Conservation (phyloP, 768 basidiomycete genomes). For the Boletus pseudo-olivaceus region DNA sequence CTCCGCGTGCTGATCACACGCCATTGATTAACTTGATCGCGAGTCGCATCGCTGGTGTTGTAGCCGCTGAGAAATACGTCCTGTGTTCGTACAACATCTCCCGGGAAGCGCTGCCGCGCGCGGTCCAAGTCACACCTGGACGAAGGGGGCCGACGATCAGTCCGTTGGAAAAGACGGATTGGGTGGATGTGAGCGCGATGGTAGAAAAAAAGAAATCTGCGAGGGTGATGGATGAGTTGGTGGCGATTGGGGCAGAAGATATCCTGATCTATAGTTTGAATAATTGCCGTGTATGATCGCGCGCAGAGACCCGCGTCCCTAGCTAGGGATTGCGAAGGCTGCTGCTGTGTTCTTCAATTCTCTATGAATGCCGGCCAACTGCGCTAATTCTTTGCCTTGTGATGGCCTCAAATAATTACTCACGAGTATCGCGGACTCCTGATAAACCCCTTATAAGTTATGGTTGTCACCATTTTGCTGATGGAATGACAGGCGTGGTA, state of each 20-base stretch:
- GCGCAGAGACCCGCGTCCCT: background rate
- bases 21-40: conserved; percentile 77
- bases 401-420: background rate
- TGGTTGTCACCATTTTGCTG: no score
- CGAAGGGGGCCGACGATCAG: conserved; percentile 85
- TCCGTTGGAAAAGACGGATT: conserved; percentile 75
- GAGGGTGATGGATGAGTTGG: conserved; percentile 83
- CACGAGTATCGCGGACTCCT: no score
- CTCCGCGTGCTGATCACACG: conserved; percentile 59
- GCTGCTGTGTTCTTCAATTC: background rate
- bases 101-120: conserved; percentile 58
- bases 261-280: conserved; percentile 85
- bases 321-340: no score
- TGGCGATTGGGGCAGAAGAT: conserved; percentile 83
- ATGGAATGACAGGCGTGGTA: no score
- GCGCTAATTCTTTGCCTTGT: background rate
- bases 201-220: conserved; percentile 81
- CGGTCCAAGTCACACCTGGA: conserved; percentile 79
- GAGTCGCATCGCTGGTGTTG: conserved; percentile 85
- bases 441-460: no score
- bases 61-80: conserved; percentile 84
- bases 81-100: conserved; percentile 89
- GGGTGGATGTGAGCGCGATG: conserved; percentile 94
- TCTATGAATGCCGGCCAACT: no score
- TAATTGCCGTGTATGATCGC: conserved; percentile 80